Evolutionary conservation across 2,329 filamentous ascomycete genomes (phyloP).

Genomic region (Fusarium bulbicola): DNA sequence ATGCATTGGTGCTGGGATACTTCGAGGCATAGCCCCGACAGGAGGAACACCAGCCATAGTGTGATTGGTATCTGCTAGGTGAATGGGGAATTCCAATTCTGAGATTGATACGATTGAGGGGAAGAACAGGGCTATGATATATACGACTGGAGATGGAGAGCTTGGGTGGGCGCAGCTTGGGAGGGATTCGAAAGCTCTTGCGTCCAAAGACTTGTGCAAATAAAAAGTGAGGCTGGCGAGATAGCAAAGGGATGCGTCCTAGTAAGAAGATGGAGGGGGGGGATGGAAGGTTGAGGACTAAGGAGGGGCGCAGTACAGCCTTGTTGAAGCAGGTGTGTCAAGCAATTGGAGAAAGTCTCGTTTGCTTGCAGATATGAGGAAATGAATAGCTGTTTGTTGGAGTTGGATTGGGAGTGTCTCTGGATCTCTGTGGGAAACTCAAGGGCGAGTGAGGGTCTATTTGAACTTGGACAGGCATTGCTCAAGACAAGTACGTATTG

Average conservation of each 20-base stretch:
- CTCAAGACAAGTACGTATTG: neutral
- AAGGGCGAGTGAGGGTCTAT: conserved; percentile 20
- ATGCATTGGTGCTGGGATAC: conserved; percentile 3
- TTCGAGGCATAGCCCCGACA: conserved; percentile 15
- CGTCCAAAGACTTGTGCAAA: neutral
- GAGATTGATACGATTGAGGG: neutral
- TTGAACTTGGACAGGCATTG: conserved; percentile 11
- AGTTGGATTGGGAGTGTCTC: neutral
- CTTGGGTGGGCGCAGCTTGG: neutral
- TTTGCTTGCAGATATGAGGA: neutral
- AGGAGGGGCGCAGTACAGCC: conserved; percentile 11
- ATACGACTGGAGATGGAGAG: conserved; percentile 14
- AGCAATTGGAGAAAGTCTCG: neutral
- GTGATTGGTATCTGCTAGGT: conserved; percentile 5
- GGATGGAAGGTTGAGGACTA: conserved; percentile 11
- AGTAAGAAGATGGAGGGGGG: conserved; percentile 25
- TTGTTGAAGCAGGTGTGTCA: conserved; percentile 4
- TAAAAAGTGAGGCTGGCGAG: conserved; percentile 36
- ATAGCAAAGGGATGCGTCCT: conserved; percentile 24
- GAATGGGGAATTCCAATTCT: conserved; percentile 3
- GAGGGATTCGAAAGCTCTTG: neutral
- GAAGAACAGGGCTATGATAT: conserved; percentile 27
- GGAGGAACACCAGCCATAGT: conserved; percentile 17
- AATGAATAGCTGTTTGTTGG: neutral
- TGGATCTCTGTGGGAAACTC: neutral